phyloP scores from a whole-genome alignment of 345 rosid genomes.

The Citropsis articulata region DNA sequence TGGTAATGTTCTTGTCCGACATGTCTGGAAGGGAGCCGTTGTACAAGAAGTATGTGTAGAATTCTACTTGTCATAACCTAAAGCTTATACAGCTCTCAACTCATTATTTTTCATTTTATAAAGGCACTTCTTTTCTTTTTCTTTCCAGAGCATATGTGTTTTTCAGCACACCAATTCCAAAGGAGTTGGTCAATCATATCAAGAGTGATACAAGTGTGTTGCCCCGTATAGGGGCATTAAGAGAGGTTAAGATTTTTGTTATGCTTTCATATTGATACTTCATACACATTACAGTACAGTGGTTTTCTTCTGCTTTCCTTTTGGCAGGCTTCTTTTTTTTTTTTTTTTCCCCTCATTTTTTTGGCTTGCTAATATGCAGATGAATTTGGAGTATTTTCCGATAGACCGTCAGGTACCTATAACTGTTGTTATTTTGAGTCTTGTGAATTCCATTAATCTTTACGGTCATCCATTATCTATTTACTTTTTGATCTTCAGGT shows the following conservation, averaged over 20 bases:
- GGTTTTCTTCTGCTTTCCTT: background rate
- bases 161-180: slow-evolving; percentile 74
- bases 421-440: background rate
- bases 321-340: background rate
- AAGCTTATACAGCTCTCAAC: background rate
- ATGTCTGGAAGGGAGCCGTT: slow-evolving; percentile 98
- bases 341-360: background rate
- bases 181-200: slow-evolving; percentile 80
- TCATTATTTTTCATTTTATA: slow-evolving; percentile 15
- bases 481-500: background rate
- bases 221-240: slow-evolving; percentile 84
- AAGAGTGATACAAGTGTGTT: slow-evolving; percentile 79
- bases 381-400: slow-evolving; percentile 94
- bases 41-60: slow-evolving; percentile 66
- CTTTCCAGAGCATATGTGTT: slow-evolving; percentile 72
- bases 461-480: background rate
- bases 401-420: slow-evolving; percentile 73
- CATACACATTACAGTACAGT: background rate
- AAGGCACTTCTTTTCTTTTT: background rate
- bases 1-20: slow-evolving; percentile 95
- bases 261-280: slow-evolving; percentile 3
- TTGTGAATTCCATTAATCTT: background rate
- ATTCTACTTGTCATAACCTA: background rate
- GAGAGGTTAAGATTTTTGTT: slow-evolving; percentile 64
- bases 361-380: slow-evolving; percentile 40